phyloP scores from a whole-genome alignment of 2,329 filamentous ascomycete genomes.

The Cladosporium sp. region DNA sequence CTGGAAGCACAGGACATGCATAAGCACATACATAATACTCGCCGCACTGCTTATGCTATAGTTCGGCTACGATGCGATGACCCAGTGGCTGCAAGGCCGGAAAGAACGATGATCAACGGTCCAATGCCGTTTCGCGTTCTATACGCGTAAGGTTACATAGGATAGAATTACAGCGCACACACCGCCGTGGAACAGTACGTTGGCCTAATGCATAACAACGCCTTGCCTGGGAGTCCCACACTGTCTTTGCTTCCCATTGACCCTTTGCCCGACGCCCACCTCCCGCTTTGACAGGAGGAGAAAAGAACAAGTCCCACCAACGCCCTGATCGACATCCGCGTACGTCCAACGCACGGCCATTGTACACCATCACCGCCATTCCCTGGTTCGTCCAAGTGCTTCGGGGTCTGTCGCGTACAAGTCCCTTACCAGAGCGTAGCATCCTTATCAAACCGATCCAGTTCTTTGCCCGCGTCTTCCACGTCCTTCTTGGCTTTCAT shows the following conservation, averaged over 20 bases:
- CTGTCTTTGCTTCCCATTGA: background rate
- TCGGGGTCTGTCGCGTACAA: background rate
- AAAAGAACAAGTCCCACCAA: background rate
- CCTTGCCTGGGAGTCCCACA: conserved; percentile 8
- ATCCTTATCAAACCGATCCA: conserved; percentile 85
- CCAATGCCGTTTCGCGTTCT: background rate
- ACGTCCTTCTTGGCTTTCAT: conserved; percentile 99
- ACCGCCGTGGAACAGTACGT: background rate
- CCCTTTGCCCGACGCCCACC: background rate
- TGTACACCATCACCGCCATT: conserved; percentile 1
- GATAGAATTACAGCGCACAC: background rate
- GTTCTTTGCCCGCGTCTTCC: conserved; percentile 87
- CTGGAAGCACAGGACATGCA: background rate
- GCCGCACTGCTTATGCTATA: background rate
- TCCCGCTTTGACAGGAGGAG: conserved; percentile 8
- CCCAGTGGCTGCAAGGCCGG: background rate
- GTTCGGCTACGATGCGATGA: background rate
- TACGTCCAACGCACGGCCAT: background rate
- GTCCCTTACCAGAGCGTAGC: conserved; percentile 59
- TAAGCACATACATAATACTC: conserved; percentile 6
- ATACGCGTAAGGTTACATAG: conserved; percentile 5
- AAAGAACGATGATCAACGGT: background rate
- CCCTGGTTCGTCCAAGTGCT: background rate
- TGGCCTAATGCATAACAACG: background rate
- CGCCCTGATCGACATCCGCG: conserved; percentile 6